Base-by-base conservation (phyloP, 192 early-diverging fungal species). In the Dissophora globulifera region DNA sequence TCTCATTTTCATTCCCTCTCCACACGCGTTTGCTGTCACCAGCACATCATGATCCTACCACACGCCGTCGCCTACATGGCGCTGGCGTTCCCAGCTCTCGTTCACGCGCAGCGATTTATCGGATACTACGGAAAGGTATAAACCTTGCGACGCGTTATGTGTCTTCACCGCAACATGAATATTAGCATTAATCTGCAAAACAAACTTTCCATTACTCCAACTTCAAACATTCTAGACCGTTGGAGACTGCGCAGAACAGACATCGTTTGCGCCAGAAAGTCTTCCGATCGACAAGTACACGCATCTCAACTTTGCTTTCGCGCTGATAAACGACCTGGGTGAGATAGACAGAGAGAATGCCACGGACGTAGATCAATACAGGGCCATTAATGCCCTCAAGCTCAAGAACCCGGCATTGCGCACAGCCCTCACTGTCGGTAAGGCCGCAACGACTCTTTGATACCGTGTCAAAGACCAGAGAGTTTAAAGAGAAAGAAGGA, bases 111-210 rank as follows among this genome's bases (percentile, higher is more conserved):
- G 26, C 69, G 69, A 17, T n/a, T 72, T 2, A 42, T 72, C 25
- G 69, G 61, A 40, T 72, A 72, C 20, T 72, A 72, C 23, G 60
- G 61, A 25, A 51, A 72, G 69, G 69, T 72, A 72, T 26, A 41
- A 29, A n/a, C n/a, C n/a, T n/a, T n/a, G n/a, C n/a, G n/a, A n/a
- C n/a, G n/a, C n/a, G n/a, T n/a, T n/a, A n/a, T n/a, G n/a, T n/a
- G n/a, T n/a, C n/a, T n/a, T n/a, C n/a, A n/a, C n/a, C n/a, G n/a
- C n/a, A n/a, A n/a, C n/a, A n/a, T n/a, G n/a, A n/a, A n/a, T n/a
- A n/a, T n/a, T n/a, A n/a, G n/a, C n/a, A n/a, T n/a, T n/a, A n/a
- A n/a, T n/a, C n/a, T n/a, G n/a, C n/a, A n/a, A n/a, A n/a, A n/a
- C n/a, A n/a, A n/a, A n/a, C n/a, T n/a, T n/a, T n/a, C n/a, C n/a